Base-by-base conservation (phyloP, 2,329 filamentous ascomycete species). In the Exophiala sp. region DNA sequence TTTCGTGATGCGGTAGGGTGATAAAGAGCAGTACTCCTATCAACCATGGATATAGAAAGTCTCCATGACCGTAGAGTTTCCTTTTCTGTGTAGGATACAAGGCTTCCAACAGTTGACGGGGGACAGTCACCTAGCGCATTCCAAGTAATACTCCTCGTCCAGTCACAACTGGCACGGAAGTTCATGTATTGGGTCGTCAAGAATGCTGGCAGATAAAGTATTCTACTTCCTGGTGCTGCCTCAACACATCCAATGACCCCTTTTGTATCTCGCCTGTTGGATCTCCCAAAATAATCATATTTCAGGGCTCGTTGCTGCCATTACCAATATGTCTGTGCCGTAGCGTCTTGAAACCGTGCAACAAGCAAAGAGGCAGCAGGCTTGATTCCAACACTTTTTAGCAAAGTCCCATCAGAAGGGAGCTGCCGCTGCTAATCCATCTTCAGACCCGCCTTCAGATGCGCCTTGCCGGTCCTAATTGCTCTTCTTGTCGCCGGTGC, bases 401-500 rank as follows among this genome's bases (percentile, higher is more conserved):
- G 34, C 34, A 18, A 7, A 19, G 5, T 11, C 34, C 13, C 7
- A 7, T 37, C 34, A 11, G 19, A 8, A 2, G 13, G 8, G 39
- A 42, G 39, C 5, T 24, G 19, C 5, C 14, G 19, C 39, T 37
- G n/a, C 34, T 37, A 8, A 19, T 18, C 34, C 14, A 18, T 19
- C 34, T 11, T 37, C 14, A 27, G 24, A 19, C 11, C 7, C 14
- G n/a, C 7, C 29, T 32, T 11, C 7, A 19, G 34, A 7, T 19
- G 34, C 34, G 18, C 6, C 6, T 27, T 5, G 7, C 14, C 9
- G 18, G 24, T 19, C 13, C 69, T 71, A 81, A 62, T 73, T 67
- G 60, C 75, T 72, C 69, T 80, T 81, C 72, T 79, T 80, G 48
- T 74, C 70, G 46, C 65, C 64, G 50, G 40, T 37, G 21, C 75